Conservation (phyloP, 176 grass and related monocot species). For the Zizania latifolia region DNA sequence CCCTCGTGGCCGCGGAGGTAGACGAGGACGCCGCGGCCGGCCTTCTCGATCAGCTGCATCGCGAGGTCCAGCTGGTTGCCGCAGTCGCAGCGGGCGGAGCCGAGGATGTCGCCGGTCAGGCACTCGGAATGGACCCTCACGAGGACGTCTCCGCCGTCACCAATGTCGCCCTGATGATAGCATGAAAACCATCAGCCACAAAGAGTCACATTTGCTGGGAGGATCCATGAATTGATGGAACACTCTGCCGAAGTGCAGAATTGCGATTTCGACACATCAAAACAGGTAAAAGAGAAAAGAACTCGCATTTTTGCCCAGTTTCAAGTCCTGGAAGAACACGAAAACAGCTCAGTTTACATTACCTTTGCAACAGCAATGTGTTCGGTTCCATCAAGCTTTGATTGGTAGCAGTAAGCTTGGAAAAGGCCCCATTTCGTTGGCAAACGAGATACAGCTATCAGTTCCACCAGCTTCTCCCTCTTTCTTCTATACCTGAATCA, state of each 20-base stretch:
- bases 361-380: slow-evolving; percentile 88
- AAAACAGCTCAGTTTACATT: neutral
- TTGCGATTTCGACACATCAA: neutral
- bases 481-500: slow-evolving; percentile 85
- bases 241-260: neutral
- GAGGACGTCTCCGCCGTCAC: slow-evolving; percentile 57
- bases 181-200: neutral
- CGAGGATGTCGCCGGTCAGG: slow-evolving; percentile 84
- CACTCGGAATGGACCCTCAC: slow-evolving; percentile 95
- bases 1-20: slow-evolving; percentile 95
- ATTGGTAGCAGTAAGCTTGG: slow-evolving; percentile 77
- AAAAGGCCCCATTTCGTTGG: slow-evolving; percentile 98
- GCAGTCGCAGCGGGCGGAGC: slow-evolving; percentile 77
- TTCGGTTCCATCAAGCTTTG: slow-evolving; percentile 83
- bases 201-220: neutral
- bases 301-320: neutral
- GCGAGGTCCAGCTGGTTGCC: slow-evolving; percentile 82
- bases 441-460: slow-evolving; percentile 74
- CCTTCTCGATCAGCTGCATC: slow-evolving; percentile 74
- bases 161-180: slow-evolving; percentile 52
- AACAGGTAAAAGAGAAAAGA: neutral
- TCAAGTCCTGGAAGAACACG: neutral
- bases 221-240: neutral
- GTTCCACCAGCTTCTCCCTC: slow-evolving; percentile 77
- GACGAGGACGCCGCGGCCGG: slow-evolving; percentile 74